Base-by-base conservation (phyloP, 2,329 filamentous ascomycete species). In the Huntiella bhutanensis region DNA sequence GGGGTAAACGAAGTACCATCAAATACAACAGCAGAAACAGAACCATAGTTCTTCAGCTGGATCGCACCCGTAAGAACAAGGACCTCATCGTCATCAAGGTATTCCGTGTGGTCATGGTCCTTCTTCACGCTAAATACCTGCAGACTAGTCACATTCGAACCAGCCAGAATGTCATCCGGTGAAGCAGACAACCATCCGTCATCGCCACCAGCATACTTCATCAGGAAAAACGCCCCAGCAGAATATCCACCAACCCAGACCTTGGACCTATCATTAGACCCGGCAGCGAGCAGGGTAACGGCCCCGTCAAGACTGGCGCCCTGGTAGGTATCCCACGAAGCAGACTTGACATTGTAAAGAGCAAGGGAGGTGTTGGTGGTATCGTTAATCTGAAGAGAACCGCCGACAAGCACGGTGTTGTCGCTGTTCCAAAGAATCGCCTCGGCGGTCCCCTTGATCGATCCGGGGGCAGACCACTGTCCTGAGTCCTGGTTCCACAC, bases 1-100 rank as follows among this genome's bases (percentile, higher is more conserved):
- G 91, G 88, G 44, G 69, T 68, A 58, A 88, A 77, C 2, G 67
- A 64, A 8, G 77, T 84, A 55, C 91, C 91, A 56, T 96, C 84
- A 65, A 82, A 98, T 22, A 95, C 66, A 5, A 79, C 88, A 6
- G 84, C 86, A 11, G 88, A 93, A 4, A 81, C 84, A 48, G 77
- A 79, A 49, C 88, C 87, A 57, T 86, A 86, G 42, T 66, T 65
- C 0, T 80, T 75, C 13, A 96, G 69, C 52, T 76, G 71, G 53
- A 98, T 74, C 45, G 80, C 74, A 35, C 91, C 91, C n/a, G 84
- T 84, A 43, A 96, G 66, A 62, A 98, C 71, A 33, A 98, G 72
- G 3, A 76, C 71, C 58, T 91, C 76, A 51, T 76, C 68, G 13
- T 70, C 62, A 44, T 76, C 69, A 12, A 98, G 63, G 5, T 86